Conservation (phyloP, 176 grass and related monocot genomes). For the Eleusine coracana region DNA sequence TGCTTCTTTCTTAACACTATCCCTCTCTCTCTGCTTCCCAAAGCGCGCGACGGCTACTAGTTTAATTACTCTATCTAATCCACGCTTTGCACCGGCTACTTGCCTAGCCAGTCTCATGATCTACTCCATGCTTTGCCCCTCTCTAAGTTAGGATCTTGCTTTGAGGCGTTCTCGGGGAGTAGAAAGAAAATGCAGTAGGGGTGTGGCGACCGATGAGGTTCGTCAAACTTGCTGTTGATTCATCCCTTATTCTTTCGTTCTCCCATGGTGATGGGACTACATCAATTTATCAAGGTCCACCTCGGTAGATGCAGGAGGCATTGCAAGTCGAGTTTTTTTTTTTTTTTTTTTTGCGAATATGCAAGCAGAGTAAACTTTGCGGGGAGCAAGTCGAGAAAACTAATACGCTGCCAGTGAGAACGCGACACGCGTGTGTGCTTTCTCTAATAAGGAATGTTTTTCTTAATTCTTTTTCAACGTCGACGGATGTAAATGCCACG, state of each 20-base stretch:
- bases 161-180: conserved; percentile 30
- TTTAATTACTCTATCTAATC: conserved; percentile 16
- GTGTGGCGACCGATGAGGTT: background rate
- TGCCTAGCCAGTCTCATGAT: background rate
- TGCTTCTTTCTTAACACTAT: conserved; percentile 19
- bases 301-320: background rate
- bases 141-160: conserved; percentile 5
- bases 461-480: background rate
- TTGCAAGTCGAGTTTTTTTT: background rate
- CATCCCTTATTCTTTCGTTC: background rate
- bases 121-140: background rate
- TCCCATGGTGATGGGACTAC: background rate
- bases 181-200: background rate
- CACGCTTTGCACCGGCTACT: conserved; percentile 13
- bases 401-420: background rate
- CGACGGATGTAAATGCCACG: background rate
- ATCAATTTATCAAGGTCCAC: background rate
- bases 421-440: background rate
- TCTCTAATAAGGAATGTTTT: background rate
- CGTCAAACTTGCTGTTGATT: conserved; percentile 1
- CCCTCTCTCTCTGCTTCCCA: conserved; percentile 22
- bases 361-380: too few relatives aligned
- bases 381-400: too few relatives aligned
- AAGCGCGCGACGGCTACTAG: background rate
- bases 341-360: too few relatives aligned